A percentile compares a stretch with the other conserved stretches of the same genome.
These are phyloP conservation scores for Symbiodinium natans DNA, from an alignment of 73 alveolate species.

Conservation along the genomic window DNA sequence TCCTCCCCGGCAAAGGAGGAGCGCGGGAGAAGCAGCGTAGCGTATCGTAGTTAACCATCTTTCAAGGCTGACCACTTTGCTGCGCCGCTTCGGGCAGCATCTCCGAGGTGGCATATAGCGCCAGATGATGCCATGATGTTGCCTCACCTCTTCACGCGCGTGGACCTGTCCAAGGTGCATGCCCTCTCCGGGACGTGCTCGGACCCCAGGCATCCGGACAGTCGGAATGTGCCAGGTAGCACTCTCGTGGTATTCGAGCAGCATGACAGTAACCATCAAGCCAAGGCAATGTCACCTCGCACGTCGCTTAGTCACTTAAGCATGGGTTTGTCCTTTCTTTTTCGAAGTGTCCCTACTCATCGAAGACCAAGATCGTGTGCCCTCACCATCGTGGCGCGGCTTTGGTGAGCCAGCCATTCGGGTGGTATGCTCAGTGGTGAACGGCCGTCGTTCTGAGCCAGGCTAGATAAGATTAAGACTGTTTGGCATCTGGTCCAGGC, in stretches of 20 bases:
- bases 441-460: not conserved
- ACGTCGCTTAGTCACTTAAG: not conserved
- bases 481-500: not conserved
- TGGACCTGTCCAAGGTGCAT: slow-evolving; percentile 5
- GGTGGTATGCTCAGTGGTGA: not conserved
- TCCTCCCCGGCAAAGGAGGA: not conserved
- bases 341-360: too few species aligned
- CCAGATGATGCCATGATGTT: not conserved
- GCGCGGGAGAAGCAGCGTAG: not conserved
- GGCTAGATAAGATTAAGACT: not conserved
- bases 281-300: slow-evolving; percentile 79
- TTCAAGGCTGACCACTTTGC: slow-evolving; percentile 53
- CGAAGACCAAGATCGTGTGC: slow-evolving; percentile 51
- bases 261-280: not conserved
- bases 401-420: slow-evolving; percentile 1
- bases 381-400: slow-evolving; percentile 52
- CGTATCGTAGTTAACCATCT: not conserved
- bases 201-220: not conserved
- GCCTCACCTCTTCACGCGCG: not conserved
- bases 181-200: slow-evolving; percentile 85
- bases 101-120: not conserved
- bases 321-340: not conserved
- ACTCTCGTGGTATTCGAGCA: not conserved
- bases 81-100: slow-evolving; percentile 43
- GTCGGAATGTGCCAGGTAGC: too few species aligned